Evolutionary conservation across 495 filamentous ascomycete species (phyloP).

Genomic region (Physcia stellaris): DNA sequence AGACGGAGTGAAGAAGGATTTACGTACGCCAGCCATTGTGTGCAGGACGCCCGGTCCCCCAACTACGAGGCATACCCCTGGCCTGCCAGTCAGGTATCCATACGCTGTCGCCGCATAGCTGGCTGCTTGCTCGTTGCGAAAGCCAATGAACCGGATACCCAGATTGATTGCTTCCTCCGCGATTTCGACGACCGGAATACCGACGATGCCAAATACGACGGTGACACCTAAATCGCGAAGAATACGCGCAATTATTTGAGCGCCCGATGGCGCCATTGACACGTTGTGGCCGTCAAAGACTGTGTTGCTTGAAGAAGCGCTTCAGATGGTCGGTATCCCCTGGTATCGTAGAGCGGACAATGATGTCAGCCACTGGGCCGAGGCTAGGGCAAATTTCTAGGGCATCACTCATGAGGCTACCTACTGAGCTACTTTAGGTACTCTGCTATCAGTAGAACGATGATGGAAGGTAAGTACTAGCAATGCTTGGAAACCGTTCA

Average conservation of each 20-base stretch:
- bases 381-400: too few relatives aligned
- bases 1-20: neutral
- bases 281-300: too few relatives aligned
- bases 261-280: too few relatives aligned
- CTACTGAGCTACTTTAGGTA: too few relatives aligned
- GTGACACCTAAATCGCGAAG: slow-evolving; percentile 40
- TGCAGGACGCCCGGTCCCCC: slow-evolving; percentile 53
- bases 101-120: slow-evolving; percentile 51
- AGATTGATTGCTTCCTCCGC: slow-evolving; percentile 48
- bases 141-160: slow-evolving; percentile 51
- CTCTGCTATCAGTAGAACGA: too few relatives aligned
- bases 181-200: slow-evolving; percentile 51
- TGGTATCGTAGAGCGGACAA: too few relatives aligned
- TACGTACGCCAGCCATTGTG: slow-evolving; percentile 42
- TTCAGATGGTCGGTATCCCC: too few relatives aligned
- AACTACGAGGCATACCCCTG: slow-evolving; percentile 50
- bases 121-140: slow-evolving; percentile 54
- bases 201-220: slow-evolving; percentile 52
- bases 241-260: slow-evolving; percentile 43
- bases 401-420: too few relatives aligned
- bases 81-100: slow-evolving; percentile 49
- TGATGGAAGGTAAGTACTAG: too few relatives aligned
- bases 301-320: too few relatives aligned
- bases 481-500: too few relatives aligned
- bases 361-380: too few relatives aligned